Evolutionary conservation across 352 stramenopile species (phyloP), one percentile per base, ranked within the genome.

Genomic region (Phytophthora macrochlamydospora): DNA sequence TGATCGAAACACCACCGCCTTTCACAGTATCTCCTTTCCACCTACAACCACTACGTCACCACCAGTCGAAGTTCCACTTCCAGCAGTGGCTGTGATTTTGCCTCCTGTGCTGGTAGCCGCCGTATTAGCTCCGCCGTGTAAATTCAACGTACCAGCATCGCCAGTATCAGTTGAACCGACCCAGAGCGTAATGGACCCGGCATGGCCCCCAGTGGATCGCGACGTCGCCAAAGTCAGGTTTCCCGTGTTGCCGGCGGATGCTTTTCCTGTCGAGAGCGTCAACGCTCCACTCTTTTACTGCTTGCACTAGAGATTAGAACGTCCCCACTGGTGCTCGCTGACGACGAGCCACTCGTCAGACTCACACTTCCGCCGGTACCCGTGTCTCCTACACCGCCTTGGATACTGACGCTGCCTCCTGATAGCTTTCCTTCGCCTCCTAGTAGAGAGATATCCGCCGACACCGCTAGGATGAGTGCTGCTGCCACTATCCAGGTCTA

Each of bases 1-100:
- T 69, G 7, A 83, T 55, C 24, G 44, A 48, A 18, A 83, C 51
- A 5, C n/a, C 65, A 9, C 75, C 75, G 49, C 75, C 71, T 46
- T 63, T 67, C 6, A 53, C 52, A 44, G 46, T 59, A 4, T 58
- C 40, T 9, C 60, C 29, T 56, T 29, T 7, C 71, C 75, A 37
- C 43, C 65, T 37, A 45, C 13, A 30, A 83, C 28, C 13, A 28
- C 29, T 29, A 79, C 32, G 13, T 56, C 63, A 24, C 65, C 69
- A 38, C 65, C 69, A 32, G 59, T 49, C 29, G 56, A 38, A 2
- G 51, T 68, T 2, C 69, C 60, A 3, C 11, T 57, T 14, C 69
- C 69, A 13, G 56, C 52, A 18, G 52, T 44, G 7, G 75, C 14
- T 32, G 43, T 66, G 31, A 75, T 44, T n/a, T 37, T 45, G 30